Base-by-base conservation (phyloP, 768 basidiomycete genomes). In the Phlegmacium glaucopus region DNA sequence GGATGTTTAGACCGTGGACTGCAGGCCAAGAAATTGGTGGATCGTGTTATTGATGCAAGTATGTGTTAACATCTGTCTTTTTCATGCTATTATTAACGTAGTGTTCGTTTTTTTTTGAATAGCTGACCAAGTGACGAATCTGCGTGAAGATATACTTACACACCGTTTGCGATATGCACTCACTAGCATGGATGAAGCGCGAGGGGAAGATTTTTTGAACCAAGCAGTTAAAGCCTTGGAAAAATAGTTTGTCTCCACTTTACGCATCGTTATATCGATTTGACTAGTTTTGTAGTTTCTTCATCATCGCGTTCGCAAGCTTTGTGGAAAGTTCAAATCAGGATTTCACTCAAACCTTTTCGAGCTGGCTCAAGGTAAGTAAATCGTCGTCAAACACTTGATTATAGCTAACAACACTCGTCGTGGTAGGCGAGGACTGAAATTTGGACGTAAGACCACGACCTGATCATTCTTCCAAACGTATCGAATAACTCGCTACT, bases 51-150 rank as follows among this genome's bases (percentile, higher is more conserved):
- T 45, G 94, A 99, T 61, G 76, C 83, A 41, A 71, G 73, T 77
- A 49, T 27, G 78, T 8, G 5, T 22, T 22, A 22, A 22, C 22
- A 5, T 22, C 22, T 34, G 6, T 34, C 32, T 11, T 11, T 11
- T 34, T 2, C 6, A 34, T 34, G 32, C 32, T 34, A 4, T 10
- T n/a, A 34, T 34, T 10, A 6, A 34, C n/a, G 10, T n/a, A 34
- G 32, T 6, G 53, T 17, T n/a, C n/a, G n/a, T n/a, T n/a, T 17
- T 32, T 40, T 16, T 30, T 50, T 44, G 32, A 37, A 10, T 58
- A 94, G 93, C 87, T 53, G 93, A 95, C 62, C 91, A 94, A 47
- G 92, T 97, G 15, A 82, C 83, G 27, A 95, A 98, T 60, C 65
- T 99, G 9, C 80, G 95, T 39, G 94, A 98, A 68, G 87, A 90